Conservation (phyloP, 768 basidiomycete species). For the Tricholoma sp. region DNA sequence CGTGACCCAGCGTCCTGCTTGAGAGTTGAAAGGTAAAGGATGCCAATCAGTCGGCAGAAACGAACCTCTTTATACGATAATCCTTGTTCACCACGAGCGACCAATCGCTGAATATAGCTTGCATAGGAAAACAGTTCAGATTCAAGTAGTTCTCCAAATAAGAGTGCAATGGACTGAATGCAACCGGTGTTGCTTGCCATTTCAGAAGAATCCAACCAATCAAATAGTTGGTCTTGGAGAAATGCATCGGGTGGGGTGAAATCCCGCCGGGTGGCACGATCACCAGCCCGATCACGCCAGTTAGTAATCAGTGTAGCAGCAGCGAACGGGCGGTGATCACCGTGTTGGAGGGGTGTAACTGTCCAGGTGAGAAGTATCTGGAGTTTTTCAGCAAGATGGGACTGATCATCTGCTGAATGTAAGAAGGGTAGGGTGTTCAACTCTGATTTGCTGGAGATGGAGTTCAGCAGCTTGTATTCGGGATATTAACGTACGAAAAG, state of each 20-base stretch:
- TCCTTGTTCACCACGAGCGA: constrained; percentile 70
- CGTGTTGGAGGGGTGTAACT: constrained; percentile 75
- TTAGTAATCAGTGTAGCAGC: constrained; percentile 62
- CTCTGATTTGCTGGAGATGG: constrained; percentile 62
- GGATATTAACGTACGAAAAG: constrained; percentile 3
- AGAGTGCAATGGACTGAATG: constrained; percentile 53
- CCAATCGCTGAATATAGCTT: constrained; percentile 72
- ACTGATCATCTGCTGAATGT: constrained; percentile 32
- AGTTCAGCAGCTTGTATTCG: constrained; percentile 59
- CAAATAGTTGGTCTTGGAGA: constrained; percentile 73
- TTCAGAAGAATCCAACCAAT: constrained; percentile 71
- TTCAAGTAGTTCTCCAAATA: constrained; percentile 71
- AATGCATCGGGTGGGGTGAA: constrained; percentile 54
- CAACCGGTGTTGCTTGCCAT: constrained; percentile 53
- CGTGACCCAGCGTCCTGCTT: constrained; percentile 46
- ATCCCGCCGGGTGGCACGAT: constrained; percentile 59
- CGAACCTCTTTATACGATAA: constrained; percentile 50
- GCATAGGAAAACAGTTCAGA: constrained; percentile 69
- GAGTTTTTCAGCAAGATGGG: constrained; percentile 60
- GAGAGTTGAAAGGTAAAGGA: constrained; percentile 2
- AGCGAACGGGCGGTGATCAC: constrained; percentile 74
- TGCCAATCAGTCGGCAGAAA: neutral
- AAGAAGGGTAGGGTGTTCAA: constrained; percentile 51
- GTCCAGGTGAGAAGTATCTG: constrained; percentile 77
- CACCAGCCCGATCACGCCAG: constrained; percentile 57